A percentile compares a stretch with the other conserved stretches of the same genome.
phyloP scores from a whole-genome alignment of 495 filamentous ascomycete species.

The Neohortaea acidophila region DNA sequence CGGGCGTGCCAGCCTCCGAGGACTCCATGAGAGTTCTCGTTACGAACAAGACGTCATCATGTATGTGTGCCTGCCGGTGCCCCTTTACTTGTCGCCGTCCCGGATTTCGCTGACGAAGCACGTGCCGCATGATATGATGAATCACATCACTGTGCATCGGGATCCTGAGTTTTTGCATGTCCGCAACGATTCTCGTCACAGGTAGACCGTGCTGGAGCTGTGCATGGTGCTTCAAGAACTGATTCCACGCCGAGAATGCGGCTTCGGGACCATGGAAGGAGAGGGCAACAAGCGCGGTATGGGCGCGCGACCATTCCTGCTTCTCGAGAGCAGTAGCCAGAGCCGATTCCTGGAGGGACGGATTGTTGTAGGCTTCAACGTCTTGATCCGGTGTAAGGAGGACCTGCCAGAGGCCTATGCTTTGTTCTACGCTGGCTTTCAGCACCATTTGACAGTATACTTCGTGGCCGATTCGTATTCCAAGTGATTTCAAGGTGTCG shows the following conservation, averaged over 20 bases:
- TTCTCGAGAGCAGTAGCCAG: conserved; percentile 35
- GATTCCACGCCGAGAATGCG: conserved; percentile 26
- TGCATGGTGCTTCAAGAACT: conserved; percentile 27
- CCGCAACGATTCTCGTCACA: too few species aligned
- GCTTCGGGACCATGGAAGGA: conserved; percentile 18
- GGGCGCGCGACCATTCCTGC: conserved; percentile 37
- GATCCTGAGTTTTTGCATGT: too few species aligned
- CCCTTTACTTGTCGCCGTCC: conserved; percentile 1
- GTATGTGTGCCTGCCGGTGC: too few species aligned
- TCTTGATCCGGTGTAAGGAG: conserved; percentile 58
- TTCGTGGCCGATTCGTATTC: conserved; percentile 43
- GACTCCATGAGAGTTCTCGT: conserved; percentile 25
- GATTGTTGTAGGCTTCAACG: conserved; percentile 57
- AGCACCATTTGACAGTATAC: conserved; percentile 45
- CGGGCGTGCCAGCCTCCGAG: conserved; percentile 21
- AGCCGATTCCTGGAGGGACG: conserved; percentile 39
- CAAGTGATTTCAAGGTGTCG: conserved; percentile 37
- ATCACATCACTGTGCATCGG: too few species aligned
- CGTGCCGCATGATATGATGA: too few species aligned
- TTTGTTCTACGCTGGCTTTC: conserved; percentile 39
- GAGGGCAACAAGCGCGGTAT: conserved; percentile 39
- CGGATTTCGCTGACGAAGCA: conserved; percentile 8
- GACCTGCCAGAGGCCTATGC: conserved; percentile 40
- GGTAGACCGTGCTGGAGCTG: too few species aligned
- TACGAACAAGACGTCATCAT: too few species aligned